Evolutionary conservation across 2,329 filamentous ascomycete genomes (phyloP), one percentile per base, ranked within the genome.

Genomic region (Aspergillus neotritici): DNA sequence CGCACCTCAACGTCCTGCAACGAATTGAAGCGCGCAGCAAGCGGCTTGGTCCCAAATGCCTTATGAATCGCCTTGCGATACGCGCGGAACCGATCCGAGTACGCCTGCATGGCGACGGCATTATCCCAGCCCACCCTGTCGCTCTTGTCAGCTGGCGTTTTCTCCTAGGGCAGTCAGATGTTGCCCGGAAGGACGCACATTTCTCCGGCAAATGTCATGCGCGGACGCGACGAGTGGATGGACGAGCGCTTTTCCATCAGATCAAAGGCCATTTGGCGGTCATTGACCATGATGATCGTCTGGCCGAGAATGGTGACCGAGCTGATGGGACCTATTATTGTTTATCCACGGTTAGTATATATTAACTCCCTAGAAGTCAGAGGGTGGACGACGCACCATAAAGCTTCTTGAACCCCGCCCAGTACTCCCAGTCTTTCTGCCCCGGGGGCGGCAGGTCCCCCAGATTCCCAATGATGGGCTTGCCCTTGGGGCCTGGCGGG

Each of bases 391-490:
- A 10, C 15, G 30, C 47, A 52, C 64, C 65, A 48, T 68, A 66
- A 4, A 56, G 38, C 6, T 70, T 61, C 42, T 70, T 71, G 49
- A 67, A 63, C 35, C 68, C 58, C 0, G 65, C 40, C 68, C 67
- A 72, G 39, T 72, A 63, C 12, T 63, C 50, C 52, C 57, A 67
- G 34, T 70, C 66, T 4, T 62, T 58, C 32, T 53, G 52, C 1
- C 60, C 62, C 14, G 60, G 50, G 0, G 61, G 56, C 0, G 74
- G 74, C 4, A 78, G 55, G 43, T 77, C 72, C 1, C 50, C 48
- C 11, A 77, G 44, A 45, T 77, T 78, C 2, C 75, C 75, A 5
- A 78, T 34, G 0, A 78, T 28, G 0, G 71, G 72, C 2, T 70
- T 50, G 1, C 64, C 65, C 34, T 65, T 73, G 0, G 75, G 76